phyloP scores from a whole-genome alignment of 1,284 basidiomycete species.

The Apiotrichum siamense region DNA sequence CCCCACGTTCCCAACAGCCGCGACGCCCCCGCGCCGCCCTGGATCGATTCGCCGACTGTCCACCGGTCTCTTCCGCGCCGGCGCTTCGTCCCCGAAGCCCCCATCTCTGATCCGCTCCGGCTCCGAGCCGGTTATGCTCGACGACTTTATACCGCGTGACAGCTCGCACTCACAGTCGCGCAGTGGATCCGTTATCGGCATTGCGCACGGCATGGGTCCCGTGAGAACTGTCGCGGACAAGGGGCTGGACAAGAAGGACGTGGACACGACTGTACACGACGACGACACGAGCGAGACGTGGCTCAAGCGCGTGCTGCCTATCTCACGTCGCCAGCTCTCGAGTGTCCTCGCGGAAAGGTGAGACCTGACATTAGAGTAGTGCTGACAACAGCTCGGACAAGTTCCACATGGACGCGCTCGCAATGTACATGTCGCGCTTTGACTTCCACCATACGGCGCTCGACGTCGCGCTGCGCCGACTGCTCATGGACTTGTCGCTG shows the following conservation, averaged over 20 bases:
- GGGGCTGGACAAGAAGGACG: constrained; percentile 2
- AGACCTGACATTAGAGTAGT: constrained; percentile 16
- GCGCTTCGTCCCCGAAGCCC: constrained; percentile 27
- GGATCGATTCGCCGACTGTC: constrained; percentile 35
- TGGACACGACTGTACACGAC: background rate
- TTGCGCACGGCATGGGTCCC: background rate
- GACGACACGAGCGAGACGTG: constrained; percentile 68
- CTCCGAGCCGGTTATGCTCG: background rate
- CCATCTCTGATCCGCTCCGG: background rate
- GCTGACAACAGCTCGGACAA: constrained; percentile 56
- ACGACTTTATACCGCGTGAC: background rate
- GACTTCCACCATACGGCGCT: constrained; percentile 72
- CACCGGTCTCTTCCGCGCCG: constrained; percentile 29
- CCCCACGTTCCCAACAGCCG: constrained; percentile 14
- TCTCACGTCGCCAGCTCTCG: constrained; percentile 71
- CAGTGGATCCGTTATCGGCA: background rate
- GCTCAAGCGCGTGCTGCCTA: constrained; percentile 57
- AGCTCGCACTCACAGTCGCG: background rate
- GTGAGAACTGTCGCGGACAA: background rate
- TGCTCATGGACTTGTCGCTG: constrained; percentile 86
- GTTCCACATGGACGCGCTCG: constrained; percentile 67
- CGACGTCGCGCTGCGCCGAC: constrained; percentile 82
- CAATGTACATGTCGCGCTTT: constrained; percentile 69
- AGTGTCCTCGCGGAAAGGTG: constrained; percentile 74
- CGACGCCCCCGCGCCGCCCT: constrained; percentile 37